These are phyloP conservation scores for Melampsora abietis-canadensis DNA, from an alignment of 1,284 basidiomycete species.

Conservation along the genomic window DNA sequence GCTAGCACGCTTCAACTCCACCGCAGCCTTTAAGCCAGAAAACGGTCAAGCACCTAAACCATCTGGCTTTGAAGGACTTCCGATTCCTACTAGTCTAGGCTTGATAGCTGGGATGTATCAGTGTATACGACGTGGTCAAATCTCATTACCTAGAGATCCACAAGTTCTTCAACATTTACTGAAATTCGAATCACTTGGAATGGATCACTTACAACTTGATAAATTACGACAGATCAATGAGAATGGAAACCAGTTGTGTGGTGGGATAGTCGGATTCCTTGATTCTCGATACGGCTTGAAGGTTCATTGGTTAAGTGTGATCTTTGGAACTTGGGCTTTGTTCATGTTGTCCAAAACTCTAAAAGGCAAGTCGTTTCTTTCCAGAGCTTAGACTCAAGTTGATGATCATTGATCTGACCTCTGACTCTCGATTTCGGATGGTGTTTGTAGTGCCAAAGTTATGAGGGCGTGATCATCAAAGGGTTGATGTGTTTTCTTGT, in stretches of 20 bases:
- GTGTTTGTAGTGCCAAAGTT: neutral
- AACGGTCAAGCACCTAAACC: conserved; percentile 66
- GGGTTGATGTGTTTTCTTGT: too few relatives aligned
- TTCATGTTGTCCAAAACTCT: conserved; percentile 95
- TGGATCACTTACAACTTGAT: conserved; percentile 44
- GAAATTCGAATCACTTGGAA: conserved; percentile 59
- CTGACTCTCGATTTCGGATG: too few relatives aligned
- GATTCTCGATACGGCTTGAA: conserved; percentile 63
- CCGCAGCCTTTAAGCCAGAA: conserved; percentile 81
- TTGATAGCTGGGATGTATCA: conserved; percentile 77
- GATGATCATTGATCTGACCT: too few relatives aligned
- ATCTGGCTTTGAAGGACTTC: conserved; percentile 82
- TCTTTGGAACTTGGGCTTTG: conserved; percentile 79
- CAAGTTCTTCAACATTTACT: conserved; percentile 51
- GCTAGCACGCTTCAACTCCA: conserved; percentile 96
- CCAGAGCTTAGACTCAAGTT: neutral
- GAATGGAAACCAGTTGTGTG: conserved; percentile 47
- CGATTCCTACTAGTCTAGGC: conserved; percentile 84
- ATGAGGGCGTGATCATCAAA: neutral
- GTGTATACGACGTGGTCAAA: conserved; percentile 78
- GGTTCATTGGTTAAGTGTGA: conserved; percentile 68
- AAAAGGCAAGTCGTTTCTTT: conserved; percentile 47
- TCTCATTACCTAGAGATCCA: conserved; percentile 66
- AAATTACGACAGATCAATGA: conserved; percentile 7
- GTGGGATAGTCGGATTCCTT: conserved; percentile 65